Base-by-base conservation (phyloP, 148 eudicot species). In the Rhododendron griersonianum region DNA sequence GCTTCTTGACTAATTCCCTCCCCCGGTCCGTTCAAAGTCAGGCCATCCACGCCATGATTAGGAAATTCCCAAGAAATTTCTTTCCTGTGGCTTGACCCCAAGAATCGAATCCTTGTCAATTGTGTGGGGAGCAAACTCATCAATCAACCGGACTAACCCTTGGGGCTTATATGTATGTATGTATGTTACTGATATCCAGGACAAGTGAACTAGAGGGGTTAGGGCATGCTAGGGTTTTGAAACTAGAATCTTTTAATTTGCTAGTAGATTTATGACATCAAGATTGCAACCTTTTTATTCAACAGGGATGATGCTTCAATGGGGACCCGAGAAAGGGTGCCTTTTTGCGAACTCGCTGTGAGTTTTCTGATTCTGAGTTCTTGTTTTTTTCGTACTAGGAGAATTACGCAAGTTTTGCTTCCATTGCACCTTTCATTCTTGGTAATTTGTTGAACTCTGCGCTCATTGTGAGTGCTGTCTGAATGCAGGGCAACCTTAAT, bases 271-370 rank as follows among this genome's bases (percentile, higher is more conserved):
- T 44, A n/a, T 44, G 50, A 55, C 5, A 14, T 35, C 13, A 9
- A 57, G 5, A 78, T 44, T 69, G 7, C 55, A 59, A 37, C 44
- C 80, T 59, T 59, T 85, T 84, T 65, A 30, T 57, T 89, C 30
- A 76, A 47, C 92, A 95, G 98, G 91, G 95, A 90, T 86, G 91
- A 91, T 83, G 89, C 84, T 51, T 79, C 87, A 78, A 78, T 51
- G 41, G 89, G 86, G 81, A 82, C 39, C 82, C 85, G 48, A 69
- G 90, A 87, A 67, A 65, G 51, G 61, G 51, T 90, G 33, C 39
- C 91, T 19, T 80, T 76, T 74, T 88, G 90, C 37, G 90, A 91
- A 57, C 91, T 86, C 79, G 78, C 82, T n/a, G 98, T 94, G 80
- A 88, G 92, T 59, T 89, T 84, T 48, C 55, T 75, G 14, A 25